Base-by-base conservation (phyloP, 192 early-diverging fungal species). In the Gaertneriomyces sp. region DNA sequence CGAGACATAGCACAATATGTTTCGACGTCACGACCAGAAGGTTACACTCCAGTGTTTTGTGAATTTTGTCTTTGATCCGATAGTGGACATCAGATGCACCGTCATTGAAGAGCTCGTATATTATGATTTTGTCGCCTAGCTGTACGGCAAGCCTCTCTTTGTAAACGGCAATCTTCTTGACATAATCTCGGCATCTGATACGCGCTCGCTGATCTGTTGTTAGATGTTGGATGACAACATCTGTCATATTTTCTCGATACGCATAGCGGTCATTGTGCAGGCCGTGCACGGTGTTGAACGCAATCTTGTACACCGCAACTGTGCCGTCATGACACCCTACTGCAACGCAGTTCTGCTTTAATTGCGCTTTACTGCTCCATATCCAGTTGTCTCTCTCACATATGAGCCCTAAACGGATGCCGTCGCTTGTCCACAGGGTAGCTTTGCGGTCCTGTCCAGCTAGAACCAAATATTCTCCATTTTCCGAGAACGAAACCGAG, bases 151-250 rank as follows among this genome's bases (percentile, higher is more conserved):
- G 63, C n/a, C 73, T 54, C 62, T 83, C 81, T 41, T 76, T 76
- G 63, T 79, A 81, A 0, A 86, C 58, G 5, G 84, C 77, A 40
- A 86, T 78, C 56, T 86, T 86, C 58, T 81, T 82, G 8, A 86
- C 78, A 60, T 80, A 82, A 62, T 86, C 84, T 7, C 81, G 69
- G 65, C 82, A 86, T 51, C 80, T 80, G 60, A 86, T 86, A 44
- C 81, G 60, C 4, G 82, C 78, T 4, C 77, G 62, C 49, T 81
- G 79, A 16, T 80, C 70, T 10, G 77, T 74, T 1, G 70, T 49
- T 19, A 86, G 68, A 60, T 84, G 74, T 58, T 86, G 82, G 43
- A 86, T 82, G n/a, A 86, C 80, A 7, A 86, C 79, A 68, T 86
- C 84, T 25, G 84, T 86, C 76, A 86, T 73, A 58, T 78, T 84